Evolutionary conservation across 441 rosid genomes (phyloP).

Genomic region (Jatropha podagrica): DNA sequence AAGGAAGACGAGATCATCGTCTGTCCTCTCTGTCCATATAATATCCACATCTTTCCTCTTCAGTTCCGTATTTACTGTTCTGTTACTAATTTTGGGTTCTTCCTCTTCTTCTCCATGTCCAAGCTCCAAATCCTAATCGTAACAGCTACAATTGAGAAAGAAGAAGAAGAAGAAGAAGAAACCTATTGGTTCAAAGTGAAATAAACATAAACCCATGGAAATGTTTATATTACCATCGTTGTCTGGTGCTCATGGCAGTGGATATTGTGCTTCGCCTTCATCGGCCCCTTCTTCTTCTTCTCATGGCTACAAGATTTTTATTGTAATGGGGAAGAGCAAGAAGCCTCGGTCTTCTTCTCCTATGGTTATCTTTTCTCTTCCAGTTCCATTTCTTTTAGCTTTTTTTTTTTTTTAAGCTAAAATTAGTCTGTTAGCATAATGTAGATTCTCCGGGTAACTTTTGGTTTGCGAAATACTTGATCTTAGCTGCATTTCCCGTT

Average conservation of each 20-base stretch:
- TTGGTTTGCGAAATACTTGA: too few relatives aligned
- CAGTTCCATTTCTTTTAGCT: background rate
- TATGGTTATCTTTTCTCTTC: constrained; percentile 31
- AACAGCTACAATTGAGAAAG: background rate
- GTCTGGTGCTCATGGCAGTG: constrained; percentile 8
- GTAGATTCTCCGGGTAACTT: background rate
- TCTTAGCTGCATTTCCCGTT: too few relatives aligned
- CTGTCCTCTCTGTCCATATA: background rate
- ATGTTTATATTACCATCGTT: background rate
- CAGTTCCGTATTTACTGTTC: background rate
- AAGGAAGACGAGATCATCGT: background rate
- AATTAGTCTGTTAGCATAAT: background rate
- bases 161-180: background rate
- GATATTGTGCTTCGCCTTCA: constrained; percentile 7
- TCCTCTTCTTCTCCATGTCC: background rate
- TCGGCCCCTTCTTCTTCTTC: constrained; percentile 14
- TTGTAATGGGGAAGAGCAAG: constrained; percentile 38
- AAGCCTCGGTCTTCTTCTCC: constrained; percentile 31
- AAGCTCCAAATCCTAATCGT: background rate
- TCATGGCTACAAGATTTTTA: constrained; percentile 14
- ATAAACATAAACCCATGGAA: constrained; percentile 3
- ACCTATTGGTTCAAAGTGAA: too few relatives aligned
- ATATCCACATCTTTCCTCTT: constrained; percentile 4
- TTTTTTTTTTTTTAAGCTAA: background rate
- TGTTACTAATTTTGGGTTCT: too few relatives aligned